Evolutionary conservation across 2,329 filamentous ascomycete species (phyloP), one percentile per base, ranked within the genome.

Genomic region (Endoconidiophora laricicola): DNA sequence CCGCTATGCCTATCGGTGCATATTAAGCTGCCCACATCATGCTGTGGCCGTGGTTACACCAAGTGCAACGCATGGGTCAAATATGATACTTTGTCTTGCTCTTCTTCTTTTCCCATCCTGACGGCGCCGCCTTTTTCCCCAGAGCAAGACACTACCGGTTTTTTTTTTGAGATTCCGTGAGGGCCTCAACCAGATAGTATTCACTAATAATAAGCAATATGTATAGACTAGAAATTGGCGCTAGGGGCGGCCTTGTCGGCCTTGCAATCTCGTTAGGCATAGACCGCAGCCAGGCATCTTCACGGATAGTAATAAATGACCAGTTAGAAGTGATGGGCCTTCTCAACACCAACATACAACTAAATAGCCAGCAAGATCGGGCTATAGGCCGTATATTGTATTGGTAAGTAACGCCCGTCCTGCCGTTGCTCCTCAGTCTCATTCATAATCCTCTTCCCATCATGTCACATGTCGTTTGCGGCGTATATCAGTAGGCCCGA

Each of bases 221-320:
- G 29, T 52, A 54, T 59, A 94, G 86, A 67, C 70, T 96, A 59
- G 91, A 96, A 66, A 73, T 98, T 40, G 91, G 91, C 51, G 86
- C 90, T 53, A 91, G 91, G 52, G 86, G 88, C 50, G 91, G 91
- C 18, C 74, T 96, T 46, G 86, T 94, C 46, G 88, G 78, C 46
- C 67, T 82, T 53, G 76, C 72, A 10, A 70, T 80, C 29, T 76
- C 76, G 26, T 65, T 70, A 29, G 75, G 72, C 44, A 78, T 72
- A 63, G 26, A 41, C 16, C 37, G 43, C 3, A 38, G 24, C 58
- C 50, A 60, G 4, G 12, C 29, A 33, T 12, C 70, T 36, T 57
- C 63, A 40, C 70, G 73, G n/a, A 63, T 95, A 53, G 74, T 81
- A 60, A 77, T 96, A 60, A 95, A 90, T 2, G 91, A 98, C 66